Conservation (phyloP, 2,329 filamentous ascomycete species). For the Colletotrichum aenigma region DNA sequence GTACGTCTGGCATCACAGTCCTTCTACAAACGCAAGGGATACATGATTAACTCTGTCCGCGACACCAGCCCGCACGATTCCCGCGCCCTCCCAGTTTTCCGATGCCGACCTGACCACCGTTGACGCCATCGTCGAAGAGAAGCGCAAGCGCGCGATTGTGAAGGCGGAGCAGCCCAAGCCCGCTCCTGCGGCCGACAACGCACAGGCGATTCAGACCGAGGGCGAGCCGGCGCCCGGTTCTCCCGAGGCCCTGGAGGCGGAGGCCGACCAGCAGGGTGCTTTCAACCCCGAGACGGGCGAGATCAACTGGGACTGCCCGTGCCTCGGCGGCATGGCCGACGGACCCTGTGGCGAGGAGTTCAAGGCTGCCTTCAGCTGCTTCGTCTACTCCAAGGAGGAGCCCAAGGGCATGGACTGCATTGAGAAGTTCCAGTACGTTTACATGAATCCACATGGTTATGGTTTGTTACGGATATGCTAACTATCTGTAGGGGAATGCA, state of each 20-base stretch:
- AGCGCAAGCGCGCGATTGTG: constrained; percentile 53
- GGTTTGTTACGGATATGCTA: constrained; percentile 25
- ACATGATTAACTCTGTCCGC: background rate
- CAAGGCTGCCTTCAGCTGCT: constrained; percentile 95
- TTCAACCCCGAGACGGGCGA: constrained; percentile 99
- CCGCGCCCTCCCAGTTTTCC: constrained; percentile 56
- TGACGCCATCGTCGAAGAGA: constrained; percentile 70
- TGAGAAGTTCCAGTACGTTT: constrained; percentile 89
- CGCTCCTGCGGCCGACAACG: constrained; percentile 19
- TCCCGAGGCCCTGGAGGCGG: constrained; percentile 70
- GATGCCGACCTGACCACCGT: constrained; percentile 67
- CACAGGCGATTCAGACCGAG: constrained; percentile 22
- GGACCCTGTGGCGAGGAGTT: constrained; percentile 97
- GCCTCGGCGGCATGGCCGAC: constrained; percentile 94
- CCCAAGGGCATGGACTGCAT: constrained; percentile 98
- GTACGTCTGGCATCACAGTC: constrained; percentile 56
- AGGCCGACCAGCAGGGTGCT: constrained; percentile 85
- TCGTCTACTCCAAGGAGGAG: constrained; percentile 93
- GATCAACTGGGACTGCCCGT: constrained; percentile 99
- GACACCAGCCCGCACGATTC: constrained; percentile 32
- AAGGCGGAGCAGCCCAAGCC: constrained; percentile 29
- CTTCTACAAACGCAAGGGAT: background rate
- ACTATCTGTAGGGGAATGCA: constrained; percentile 80
- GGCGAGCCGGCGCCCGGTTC: constrained; percentile 32
- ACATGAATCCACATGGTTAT: background rate